Evolutionary conservation across 176 grass and related monocot genomes (phyloP), one percentile per base, ranked within the genome.

Genomic region (Echinochloa phyllopogon): DNA sequence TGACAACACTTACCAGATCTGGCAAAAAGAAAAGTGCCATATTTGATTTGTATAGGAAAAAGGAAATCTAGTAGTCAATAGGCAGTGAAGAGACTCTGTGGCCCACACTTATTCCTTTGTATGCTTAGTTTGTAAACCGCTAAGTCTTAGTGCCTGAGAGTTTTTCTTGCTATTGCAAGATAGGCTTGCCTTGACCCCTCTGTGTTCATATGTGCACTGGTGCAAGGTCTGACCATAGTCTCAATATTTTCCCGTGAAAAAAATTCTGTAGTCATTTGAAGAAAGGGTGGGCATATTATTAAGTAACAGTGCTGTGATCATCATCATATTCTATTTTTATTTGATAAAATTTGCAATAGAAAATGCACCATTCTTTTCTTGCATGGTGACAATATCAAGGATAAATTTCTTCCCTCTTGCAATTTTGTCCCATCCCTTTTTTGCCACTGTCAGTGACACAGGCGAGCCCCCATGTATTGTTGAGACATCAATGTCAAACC

Each of bases 111-210:
- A n/a, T 41, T 85, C 15, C 78, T 72, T 80, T 85, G 61, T 36
- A 61, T 76, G 18, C 36, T 50, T 87, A 51, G 6, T 38, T 82
- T 76, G 23, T 43, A 44, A 72, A 21, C 18, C 10, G 42, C 51
- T 29, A 58, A 38, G 53, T 76, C 45, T 43, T 27, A 21, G 40
- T 16, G 37, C 40, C 68, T 60, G 62, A 60, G 68, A 38, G n/a
- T 64, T 71, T 55, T 24, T n/a, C 38, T 78, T 70, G 21, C 6
- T 11, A 20, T 82, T 44, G 25, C 49, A 81, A 66, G 37, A 14
- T 81, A 62, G 58, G 69, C n/a, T 65, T 80, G 42, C 25, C 36
- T 36, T 86, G 67, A 86, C 57, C 53, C 62, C 77, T 55, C 45
- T 44, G 73, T 64, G 36, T 41, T 42, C 41, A 79, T 70, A 25